Conservation (phyloP, 495 filamentous ascomycete species). For the Aspergillus olivimuriae region DNA sequence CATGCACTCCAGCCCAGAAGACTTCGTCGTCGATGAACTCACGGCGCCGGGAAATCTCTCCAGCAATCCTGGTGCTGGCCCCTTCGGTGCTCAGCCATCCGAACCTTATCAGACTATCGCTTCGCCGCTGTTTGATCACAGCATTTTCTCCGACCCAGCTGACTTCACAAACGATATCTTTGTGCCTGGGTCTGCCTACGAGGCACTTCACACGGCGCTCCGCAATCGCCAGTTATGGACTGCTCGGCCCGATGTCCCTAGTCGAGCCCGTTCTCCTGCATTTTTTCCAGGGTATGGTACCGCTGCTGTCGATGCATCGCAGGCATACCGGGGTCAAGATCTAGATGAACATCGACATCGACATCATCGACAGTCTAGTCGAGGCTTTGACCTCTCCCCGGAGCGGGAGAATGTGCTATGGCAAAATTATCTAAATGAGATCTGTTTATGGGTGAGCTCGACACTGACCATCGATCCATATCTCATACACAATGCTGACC, state of each 20-base stretch:
- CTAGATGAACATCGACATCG: neutral
- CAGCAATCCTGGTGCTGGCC: neutral
- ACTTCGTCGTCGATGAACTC: slow-evolving; percentile 23
- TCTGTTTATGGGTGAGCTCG: slow-evolving; percentile 33
- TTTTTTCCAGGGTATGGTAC: slow-evolving; percentile 2
- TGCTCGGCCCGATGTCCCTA: slow-evolving; percentile 23
- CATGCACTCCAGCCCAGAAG: slow-evolving; percentile 24
- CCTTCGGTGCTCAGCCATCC: slow-evolving; percentile 5
- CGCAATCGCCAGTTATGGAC: slow-evolving; percentile 31
- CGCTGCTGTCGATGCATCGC: neutral
- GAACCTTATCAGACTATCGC: slow-evolving; percentile 17
- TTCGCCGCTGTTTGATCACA: slow-evolving; percentile 20
- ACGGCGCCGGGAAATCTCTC: slow-evolving; percentile 13
- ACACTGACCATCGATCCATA: neutral
- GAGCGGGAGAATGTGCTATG: slow-evolving; percentile 29
- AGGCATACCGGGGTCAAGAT: too few relatives aligned
- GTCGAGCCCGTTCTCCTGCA: slow-evolving; percentile 15
- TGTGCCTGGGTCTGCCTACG: slow-evolving; percentile 28
- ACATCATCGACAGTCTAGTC: slow-evolving; percentile 5
- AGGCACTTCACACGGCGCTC: slow-evolving; percentile 27
- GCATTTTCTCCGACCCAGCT: slow-evolving; percentile 21
- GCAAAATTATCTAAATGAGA: slow-evolving; percentile 39
- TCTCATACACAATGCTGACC: neutral
- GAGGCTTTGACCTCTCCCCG: slow-evolving; percentile 19
- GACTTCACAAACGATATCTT: slow-evolving; percentile 26